phyloP scores from a whole-genome alignment of 495 filamentous ascomycete genomes.

The Neohortaea acidophila region DNA sequence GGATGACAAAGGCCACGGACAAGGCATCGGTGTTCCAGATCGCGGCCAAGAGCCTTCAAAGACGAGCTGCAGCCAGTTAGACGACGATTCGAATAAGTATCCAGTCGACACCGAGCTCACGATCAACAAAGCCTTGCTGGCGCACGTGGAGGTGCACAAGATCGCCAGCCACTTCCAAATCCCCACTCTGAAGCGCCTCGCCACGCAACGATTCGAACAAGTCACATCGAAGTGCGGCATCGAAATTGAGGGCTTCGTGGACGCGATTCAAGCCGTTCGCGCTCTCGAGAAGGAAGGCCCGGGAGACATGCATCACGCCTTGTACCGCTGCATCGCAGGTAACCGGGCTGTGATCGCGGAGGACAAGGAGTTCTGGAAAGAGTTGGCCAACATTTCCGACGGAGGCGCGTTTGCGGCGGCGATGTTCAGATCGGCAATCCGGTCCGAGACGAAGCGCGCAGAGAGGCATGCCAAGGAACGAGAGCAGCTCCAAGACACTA shows the following conservation, averaged over 20 bases:
- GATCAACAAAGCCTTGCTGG: conserved; percentile 1
- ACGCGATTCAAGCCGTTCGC: conserved; percentile 1
- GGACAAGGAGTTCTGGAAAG: conserved; percentile 1
- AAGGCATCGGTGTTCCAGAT: not conserved
- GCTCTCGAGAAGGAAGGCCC: not conserved
- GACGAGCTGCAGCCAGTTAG: not conserved
- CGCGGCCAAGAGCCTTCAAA: not conserved
- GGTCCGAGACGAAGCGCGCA: too few species aligned
- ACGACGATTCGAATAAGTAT: not conserved
- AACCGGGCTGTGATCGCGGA: not conserved
- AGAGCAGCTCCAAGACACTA: too few species aligned
- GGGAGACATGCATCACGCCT: not conserved
- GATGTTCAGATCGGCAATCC: too few species aligned
- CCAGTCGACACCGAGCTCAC: not conserved
- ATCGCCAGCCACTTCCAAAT: conserved; percentile 9
- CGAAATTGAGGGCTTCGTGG: conserved; percentile 1
- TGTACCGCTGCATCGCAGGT: not conserved
- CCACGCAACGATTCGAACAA: not conserved
- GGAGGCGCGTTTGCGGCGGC: too few species aligned
- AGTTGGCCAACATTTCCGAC: not conserved
- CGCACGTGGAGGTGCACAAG: conserved; percentile 1
- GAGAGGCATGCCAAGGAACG: too few species aligned
- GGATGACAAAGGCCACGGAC: not conserved
- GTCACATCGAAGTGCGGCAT: not conserved
- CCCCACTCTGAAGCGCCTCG: conserved; percentile 1